Evolutionary conservation across 2,329 filamentous ascomycete species (phyloP).

Genomic region (Botrytis pseudocinerea): DNA sequence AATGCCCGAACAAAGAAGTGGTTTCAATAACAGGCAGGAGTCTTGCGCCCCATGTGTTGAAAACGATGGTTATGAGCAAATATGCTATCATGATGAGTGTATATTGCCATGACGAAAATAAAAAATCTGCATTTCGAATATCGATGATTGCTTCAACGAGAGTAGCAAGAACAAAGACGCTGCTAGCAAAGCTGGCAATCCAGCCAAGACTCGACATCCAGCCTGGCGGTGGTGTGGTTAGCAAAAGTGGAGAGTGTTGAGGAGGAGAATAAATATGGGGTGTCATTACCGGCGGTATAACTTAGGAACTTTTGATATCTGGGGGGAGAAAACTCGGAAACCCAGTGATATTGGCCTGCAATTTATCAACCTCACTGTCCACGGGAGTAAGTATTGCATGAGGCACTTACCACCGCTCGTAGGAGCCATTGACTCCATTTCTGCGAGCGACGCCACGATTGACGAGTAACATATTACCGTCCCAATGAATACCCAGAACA

Average conservation of each 20-base stretch:
- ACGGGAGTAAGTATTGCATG: not conserved
- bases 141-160: conserved; percentile 47
- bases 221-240: conserved; percentile 37
- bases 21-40: conserved; percentile 48
- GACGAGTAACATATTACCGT: conserved; percentile 39
- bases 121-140: conserved; percentile 42
- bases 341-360: conserved; percentile 59
- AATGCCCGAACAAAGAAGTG: conserved; percentile 48
- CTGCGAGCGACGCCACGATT: conserved; percentile 35
- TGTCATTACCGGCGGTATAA: conserved; percentile 48
- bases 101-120: conserved; percentile 46
- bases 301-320: conserved; percentile 53
- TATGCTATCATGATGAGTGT: conserved; percentile 48
- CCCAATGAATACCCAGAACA: conserved; percentile 46
- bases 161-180: conserved; percentile 47
- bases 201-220: conserved; percentile 51
- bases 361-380: conserved; percentile 41
- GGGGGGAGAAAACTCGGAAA: conserved; percentile 53
- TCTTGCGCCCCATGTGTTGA: conserved; percentile 48
- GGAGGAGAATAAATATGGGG: not conserved
- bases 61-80: conserved; percentile 44
- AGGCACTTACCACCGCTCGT: conserved; percentile 30
- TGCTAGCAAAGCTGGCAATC: conserved; percentile 46
- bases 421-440: conserved; percentile 38
- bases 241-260: not conserved